phyloP scores from a whole-genome alignment of 139 green algal genomes.

The Chlorella ohadii region DNA sequence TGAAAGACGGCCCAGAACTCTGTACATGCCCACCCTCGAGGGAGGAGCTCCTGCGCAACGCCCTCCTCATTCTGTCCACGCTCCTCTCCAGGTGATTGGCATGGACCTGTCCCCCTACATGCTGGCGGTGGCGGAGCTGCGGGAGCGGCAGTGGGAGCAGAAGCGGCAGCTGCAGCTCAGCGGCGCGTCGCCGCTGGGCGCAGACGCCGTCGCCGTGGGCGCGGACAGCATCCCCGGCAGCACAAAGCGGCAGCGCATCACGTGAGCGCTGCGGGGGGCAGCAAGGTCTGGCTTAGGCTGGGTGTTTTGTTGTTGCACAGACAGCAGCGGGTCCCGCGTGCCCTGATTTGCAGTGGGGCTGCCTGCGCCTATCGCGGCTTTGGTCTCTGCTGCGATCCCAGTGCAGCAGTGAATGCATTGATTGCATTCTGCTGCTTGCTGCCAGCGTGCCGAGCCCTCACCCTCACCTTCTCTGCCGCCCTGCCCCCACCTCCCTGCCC shows the following conservation, averaged over 20 bases:
- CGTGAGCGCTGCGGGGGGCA: too few relatives aligned
- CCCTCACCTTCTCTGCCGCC: too few relatives aligned
- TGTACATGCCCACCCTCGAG: too few relatives aligned
- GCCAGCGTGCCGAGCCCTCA: background rate
- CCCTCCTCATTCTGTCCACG: too few relatives aligned
- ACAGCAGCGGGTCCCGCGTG: too few relatives aligned
- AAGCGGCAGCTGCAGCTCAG: slow-evolving; percentile 2
- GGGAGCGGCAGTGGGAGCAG: slow-evolving; percentile 51
- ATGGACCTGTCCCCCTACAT: slow-evolving; percentile 90
- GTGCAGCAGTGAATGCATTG: too few relatives aligned
- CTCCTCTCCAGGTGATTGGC: slow-evolving; percentile 52
- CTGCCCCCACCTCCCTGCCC: background rate
- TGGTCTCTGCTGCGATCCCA: too few relatives aligned
- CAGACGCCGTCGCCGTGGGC: background rate
- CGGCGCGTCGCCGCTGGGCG: background rate
- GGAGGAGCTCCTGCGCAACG: too few relatives aligned
- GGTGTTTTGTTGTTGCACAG: background rate
- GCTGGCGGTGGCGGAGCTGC: slow-evolving; percentile 84
- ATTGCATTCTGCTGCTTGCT: background rate
- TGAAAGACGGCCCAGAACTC: too few relatives aligned
- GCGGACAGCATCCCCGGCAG: background rate
- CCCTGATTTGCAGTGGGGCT: too few relatives aligned
- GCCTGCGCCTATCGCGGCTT: too few relatives aligned
- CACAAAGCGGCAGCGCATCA: slow-evolving; percentile 3
- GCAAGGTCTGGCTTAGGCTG: background rate